phyloP scores from a whole-genome alignment of 805 yeast genomes.

The Lachancea sp. region DNA sequence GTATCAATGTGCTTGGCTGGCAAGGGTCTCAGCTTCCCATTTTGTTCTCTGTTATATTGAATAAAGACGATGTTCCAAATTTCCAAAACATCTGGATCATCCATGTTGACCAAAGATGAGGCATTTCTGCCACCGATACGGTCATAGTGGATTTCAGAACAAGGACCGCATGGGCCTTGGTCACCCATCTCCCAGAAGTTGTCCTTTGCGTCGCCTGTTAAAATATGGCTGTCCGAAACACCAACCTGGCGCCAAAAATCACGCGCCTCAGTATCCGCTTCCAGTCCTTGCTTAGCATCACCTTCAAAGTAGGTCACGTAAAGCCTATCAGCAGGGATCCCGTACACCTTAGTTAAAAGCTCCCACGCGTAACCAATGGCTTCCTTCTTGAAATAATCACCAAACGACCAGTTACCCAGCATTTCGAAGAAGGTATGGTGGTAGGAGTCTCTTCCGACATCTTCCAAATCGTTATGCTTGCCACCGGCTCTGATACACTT shows the following conservation, averaged over 20 bases:
- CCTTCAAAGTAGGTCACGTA: conserved; percentile 98
- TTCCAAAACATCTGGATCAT: conserved; percentile 96
- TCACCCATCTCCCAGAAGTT: conserved; percentile 99
- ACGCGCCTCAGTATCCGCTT: conserved; percentile 92
- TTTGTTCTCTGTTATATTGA: conserved; percentile 92
- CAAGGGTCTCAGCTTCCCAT: conserved; percentile 66
- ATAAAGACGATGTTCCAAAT: conserved; percentile 97
- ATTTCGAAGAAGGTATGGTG: conserved; percentile 98
- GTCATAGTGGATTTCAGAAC: conserved; percentile 96
- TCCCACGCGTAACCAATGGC: conserved; percentile 91
- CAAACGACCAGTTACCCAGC: conserved; percentile 99
- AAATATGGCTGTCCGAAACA: conserved; percentile 82
- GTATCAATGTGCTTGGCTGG: conserved; percentile 97
- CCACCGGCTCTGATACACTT: conserved; percentile 99
- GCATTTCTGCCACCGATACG: conserved; percentile 99
- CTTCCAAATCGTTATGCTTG: conserved; percentile 95
- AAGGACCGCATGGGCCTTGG: conserved; percentile 99
- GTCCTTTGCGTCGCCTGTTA: conserved; percentile 86
- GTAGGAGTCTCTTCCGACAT: conserved; percentile 95
- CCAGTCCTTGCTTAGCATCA: conserved; percentile 71
- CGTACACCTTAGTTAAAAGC: conserved; percentile 76
- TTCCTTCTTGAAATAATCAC: conserved; percentile 95
- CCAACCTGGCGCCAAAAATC: conserved; percentile 82
- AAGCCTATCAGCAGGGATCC: conserved; percentile 68
- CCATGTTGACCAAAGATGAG: conserved; percentile 80